A percentile compares a stretch with the other conserved stretches of the same genome.
Conservation (phyloP, 1,139 yeast species). For the Yamadazyma atlantica region DNA sequence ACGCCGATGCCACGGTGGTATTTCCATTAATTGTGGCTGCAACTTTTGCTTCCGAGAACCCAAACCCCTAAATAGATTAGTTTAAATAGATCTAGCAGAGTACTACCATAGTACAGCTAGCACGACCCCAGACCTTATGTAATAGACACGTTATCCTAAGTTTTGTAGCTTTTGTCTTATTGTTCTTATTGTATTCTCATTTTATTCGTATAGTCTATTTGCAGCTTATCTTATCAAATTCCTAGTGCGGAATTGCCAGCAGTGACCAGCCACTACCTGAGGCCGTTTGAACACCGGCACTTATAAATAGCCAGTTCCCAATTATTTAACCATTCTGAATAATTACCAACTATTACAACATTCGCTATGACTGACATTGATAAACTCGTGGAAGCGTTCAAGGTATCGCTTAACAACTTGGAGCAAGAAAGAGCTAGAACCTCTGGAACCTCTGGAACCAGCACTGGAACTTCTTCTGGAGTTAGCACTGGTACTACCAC, state of each 20-base stretch:
- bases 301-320: too few species aligned
- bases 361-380: constrained; percentile 15
- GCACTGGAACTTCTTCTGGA: background rate
- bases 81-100: too few species aligned
- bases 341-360: background rate
- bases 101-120: too few species aligned
- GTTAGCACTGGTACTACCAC: background rate
- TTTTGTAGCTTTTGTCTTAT: background rate
- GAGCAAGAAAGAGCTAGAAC: constrained; percentile 4
- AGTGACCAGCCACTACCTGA: background rate
- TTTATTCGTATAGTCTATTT: background rate
- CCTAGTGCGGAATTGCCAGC: constrained; percentile 7
- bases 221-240: constrained; percentile 6
- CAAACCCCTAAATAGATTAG: constrained; percentile 16
- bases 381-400: constrained; percentile 16
- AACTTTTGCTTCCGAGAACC: constrained; percentile 69
- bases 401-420: constrained; percentile 12
- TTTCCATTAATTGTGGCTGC: constrained; percentile 97
- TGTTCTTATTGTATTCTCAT: too few species aligned
- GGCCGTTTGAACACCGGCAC: background rate
- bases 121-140: too few species aligned
- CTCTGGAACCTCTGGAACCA: too few species aligned
- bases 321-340: too few species aligned
- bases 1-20: constrained; percentile 94
- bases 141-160: too few species aligned